Base-by-base conservation (phyloP, 345 rosid genomes). In the Eucalyptus pauciflora region DNA sequence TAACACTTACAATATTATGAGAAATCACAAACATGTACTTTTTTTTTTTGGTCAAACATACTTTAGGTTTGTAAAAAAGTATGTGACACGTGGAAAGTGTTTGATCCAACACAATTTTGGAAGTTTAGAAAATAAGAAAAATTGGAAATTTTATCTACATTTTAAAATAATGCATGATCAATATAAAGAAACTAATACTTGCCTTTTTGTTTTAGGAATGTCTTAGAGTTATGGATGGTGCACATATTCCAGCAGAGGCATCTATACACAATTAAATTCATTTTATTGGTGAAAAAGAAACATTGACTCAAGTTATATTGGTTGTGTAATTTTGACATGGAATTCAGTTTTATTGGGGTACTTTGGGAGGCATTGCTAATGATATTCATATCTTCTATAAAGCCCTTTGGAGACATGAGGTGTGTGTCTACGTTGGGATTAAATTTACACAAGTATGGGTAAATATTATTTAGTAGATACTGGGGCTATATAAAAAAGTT, bases 21-120 rank as follows among this genome's bases (percentile, higher is more conserved):
- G 18, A n/a, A 64, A 31, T n/a, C 0, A 31, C 20, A 67, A 14
- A 8, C 0, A 64, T 0, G 62, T 22, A 56, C 29, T 8, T 33
- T 5, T 0, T 18, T 37, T 17, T 52, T 52, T 52, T 3, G 24
- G 24, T 52, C 2, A 2, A 52, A 52, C 56, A 52, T 20, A 56
- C 62, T 56, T 17, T 4, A 69, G 24, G 1, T 69, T 31, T 69
- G 24, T 3, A 9, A 5, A 9, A 17, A 17, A 67, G 17, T 67
- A 67, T 17, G 41, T 69, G 13, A 69, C 2, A 17, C 3, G 12
- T 15, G 80, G 7, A 33, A 69, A 69, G 4, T 41, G 80, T 33
- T 33, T 33, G 24, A 33, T 33, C 80, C 80, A 33, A 69, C 45
- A 17, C 45, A 69, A 33, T 17, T 69, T 69, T 17, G 25, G 13